Conservation (phyloP, 148 eudicot genomes). For the Camellia lanceoleosa region DNA sequence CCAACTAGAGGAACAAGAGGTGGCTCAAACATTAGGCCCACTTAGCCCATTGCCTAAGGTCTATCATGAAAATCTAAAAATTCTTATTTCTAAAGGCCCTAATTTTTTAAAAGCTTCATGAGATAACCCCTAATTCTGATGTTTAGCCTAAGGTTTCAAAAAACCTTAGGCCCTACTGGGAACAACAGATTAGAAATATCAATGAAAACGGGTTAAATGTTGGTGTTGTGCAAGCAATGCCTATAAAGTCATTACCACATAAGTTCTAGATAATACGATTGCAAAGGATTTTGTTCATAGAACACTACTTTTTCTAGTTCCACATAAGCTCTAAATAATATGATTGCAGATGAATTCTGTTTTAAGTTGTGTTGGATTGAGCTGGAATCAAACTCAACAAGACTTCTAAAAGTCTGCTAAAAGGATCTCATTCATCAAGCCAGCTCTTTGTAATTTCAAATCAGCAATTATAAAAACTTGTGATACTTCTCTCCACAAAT, state of each 20-base stretch:
- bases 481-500: not conserved
- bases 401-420: not conserved
- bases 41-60: too few relatives aligned
- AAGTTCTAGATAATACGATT: not conserved
- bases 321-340: not conserved
- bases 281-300: not conserved
- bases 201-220: not conserved
- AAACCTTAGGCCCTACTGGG: too few relatives aligned
- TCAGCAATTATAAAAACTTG: not conserved
- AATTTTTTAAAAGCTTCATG: too few relatives aligned
- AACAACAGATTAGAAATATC: not conserved
- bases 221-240: not conserved
- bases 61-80: too few relatives aligned
- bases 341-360: not conserved
- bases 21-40: too few relatives aligned
- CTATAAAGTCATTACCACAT: conserved; percentile 2
- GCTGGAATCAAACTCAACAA: not conserved
- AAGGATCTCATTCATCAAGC: not conserved
- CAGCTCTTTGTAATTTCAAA: not conserved
- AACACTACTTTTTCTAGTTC: not conserved
- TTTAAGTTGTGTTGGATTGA: not conserved
- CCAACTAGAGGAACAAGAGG: not conserved
- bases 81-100: too few relatives aligned
- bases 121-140: too few relatives aligned
- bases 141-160: too few relatives aligned